These are phyloP conservation scores for Suillus subaureus DNA, from an alignment of 768 basidiomycete species.

Conservation along the genomic window DNA sequence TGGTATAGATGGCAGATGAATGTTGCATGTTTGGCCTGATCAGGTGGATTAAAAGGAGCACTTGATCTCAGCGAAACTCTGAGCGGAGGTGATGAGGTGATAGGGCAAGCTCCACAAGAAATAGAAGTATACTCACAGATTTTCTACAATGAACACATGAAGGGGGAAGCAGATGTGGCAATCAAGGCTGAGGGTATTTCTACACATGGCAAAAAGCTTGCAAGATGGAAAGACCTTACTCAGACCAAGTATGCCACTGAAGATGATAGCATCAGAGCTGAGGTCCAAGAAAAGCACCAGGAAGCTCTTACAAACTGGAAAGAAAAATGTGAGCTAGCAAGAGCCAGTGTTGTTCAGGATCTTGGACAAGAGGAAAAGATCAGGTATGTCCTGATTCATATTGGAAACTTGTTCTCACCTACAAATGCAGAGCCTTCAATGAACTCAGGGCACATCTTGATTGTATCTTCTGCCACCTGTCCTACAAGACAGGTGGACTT, in stretches of 20 bases:
- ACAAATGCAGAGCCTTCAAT: neutral
- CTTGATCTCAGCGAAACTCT: neutral
- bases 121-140: neutral
- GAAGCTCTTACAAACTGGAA: neutral
- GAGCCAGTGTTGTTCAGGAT: neutral
- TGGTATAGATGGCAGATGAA: neutral
- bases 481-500: neutral
- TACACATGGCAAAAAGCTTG: neutral
- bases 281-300: neutral
- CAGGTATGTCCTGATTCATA: neutral
- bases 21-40: neutral
- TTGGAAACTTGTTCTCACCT: neutral
- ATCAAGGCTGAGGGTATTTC: neutral
- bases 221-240: neutral
- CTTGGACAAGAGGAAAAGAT: neutral
- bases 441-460: neutral
- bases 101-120: neutral
- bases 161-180: neutral
- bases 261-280: neutral
- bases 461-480: neutral
- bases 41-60: neutral
- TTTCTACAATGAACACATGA: neutral
- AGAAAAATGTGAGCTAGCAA: neutral
- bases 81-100: neutral
- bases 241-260: neutral